Conservation (phyloP, 768 basidiomycete species). For the Leccinum olivaceopallidum region DNA sequence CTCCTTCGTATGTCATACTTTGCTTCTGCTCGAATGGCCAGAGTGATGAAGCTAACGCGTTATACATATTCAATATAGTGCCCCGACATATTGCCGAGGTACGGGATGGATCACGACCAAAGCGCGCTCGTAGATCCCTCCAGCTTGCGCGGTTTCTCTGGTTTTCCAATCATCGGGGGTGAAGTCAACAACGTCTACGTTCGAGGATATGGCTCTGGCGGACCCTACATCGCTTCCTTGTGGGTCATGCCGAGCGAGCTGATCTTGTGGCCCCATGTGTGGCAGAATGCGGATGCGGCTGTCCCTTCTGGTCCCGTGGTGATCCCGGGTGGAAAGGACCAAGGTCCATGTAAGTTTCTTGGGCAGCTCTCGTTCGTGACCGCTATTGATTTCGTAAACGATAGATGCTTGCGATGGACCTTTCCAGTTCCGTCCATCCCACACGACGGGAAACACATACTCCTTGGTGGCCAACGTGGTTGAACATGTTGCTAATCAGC, state of each 20-base stretch:
- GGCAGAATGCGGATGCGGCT: neutral
- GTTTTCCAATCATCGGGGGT: neutral
- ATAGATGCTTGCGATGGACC: constrained; percentile 3
- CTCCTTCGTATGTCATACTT: neutral
- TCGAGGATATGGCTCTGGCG: constrained; percentile 1
- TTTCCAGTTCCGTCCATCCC: constrained; percentile 11
- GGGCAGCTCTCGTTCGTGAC: neutral
- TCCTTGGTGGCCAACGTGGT: constrained; percentile 13
- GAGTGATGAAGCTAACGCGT: neutral
- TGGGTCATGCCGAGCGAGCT: neutral
- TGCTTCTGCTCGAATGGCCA: neutral
- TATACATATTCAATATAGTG: neutral
- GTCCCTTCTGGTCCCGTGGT: neutral
- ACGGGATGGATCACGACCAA: neutral
- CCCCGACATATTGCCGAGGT: neutral
- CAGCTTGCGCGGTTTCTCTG: neutral
- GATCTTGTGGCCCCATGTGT: neutral
- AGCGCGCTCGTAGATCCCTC: neutral
- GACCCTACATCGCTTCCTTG: neutral
- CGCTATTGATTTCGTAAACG: neutral
- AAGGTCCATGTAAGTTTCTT: neutral
- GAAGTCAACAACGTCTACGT: neutral
- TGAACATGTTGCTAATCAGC: neutral
- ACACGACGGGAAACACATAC: constrained; percentile 2
- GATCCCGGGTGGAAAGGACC: neutral